Conservation (phyloP, 495 filamentous ascomycete species). For the Xylaria curta region DNA sequence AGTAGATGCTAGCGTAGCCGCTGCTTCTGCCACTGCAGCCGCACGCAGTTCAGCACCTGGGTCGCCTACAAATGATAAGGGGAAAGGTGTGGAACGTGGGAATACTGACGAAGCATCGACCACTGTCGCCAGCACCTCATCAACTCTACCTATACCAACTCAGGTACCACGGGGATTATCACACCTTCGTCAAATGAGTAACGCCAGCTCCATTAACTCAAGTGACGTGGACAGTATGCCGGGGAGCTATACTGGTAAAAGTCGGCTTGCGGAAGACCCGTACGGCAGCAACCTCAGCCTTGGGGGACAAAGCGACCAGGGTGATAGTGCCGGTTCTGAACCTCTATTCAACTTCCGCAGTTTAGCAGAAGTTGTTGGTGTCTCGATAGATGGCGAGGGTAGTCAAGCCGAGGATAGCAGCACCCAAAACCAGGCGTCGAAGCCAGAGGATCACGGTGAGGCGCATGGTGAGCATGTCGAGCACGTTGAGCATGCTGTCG, state of each 20-base stretch:
- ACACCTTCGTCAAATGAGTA: slow-evolving; percentile 80
- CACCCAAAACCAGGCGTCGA: slow-evolving; percentile 18
- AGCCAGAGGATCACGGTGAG: slow-evolving; percentile 30
- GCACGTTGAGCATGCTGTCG: slow-evolving; percentile 20
- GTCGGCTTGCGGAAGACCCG: slow-evolving; percentile 50
- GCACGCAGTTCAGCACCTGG: slow-evolving; percentile 28
- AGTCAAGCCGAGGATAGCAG: slow-evolving; percentile 28
- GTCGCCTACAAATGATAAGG: slow-evolving; percentile 63
- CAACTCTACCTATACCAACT: slow-evolving; percentile 44
- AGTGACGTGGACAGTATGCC: slow-evolving; percentile 70
- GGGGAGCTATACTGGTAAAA: slow-evolving; percentile 55
- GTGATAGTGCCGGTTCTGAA: slow-evolving; percentile 64
- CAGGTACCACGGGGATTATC: slow-evolving; percentile 61
- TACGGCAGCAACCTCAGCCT: slow-evolving; percentile 51
- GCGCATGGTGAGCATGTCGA: slow-evolving; percentile 38
- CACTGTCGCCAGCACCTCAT: slow-evolving; percentile 27
- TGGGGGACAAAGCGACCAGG: slow-evolving; percentile 50
- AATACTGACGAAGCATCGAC: slow-evolving; percentile 31
- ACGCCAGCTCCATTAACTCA: slow-evolving; percentile 80
- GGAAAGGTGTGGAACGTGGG: slow-evolving; percentile 77
- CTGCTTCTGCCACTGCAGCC: slow-evolving; percentile 29
- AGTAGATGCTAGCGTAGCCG: slow-evolving; percentile 49
- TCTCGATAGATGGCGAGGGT: slow-evolving; percentile 48
- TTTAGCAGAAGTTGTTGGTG: slow-evolving; percentile 81
- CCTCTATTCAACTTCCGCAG: slow-evolving; percentile 93